Base-by-base conservation (phyloP, 108 stramenopile genomes). In the Nitzschia sp. region DNA sequence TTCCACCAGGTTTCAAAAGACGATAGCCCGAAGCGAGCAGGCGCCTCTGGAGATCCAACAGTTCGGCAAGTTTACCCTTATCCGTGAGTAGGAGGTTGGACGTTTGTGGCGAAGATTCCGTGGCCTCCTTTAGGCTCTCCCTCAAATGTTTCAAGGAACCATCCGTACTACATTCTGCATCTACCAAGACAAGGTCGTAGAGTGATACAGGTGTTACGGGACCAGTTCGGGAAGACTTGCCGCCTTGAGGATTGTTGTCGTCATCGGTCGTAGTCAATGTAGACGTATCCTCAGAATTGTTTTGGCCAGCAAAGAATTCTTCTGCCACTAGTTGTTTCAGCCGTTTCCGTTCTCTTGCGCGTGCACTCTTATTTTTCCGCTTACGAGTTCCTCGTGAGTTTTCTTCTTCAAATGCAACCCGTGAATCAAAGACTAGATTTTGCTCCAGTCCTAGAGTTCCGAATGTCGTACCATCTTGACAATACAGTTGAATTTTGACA, bases 161-260 rank as follows among this genome's bases (percentile, higher is more conserved):
- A 77, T 97, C 95, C 13, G 95, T 93, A 38, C 88, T 90, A 73
- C 97, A 97, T 77, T 97, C 95, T 9, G 94, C 97, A 81, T 97
- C 97, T 8, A 97, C 95, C 25, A 97, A 73, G 1, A 97, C 94
- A 44, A 78, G 73, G 71, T 97, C 94, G 75, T 92, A 97, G 13
- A 54, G 60, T 28, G 48, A 27, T 0, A 82, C 52, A 22, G 21
- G 44, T n/a, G 25, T 25, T 23, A 46, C 13, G 9, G 33, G 13
- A 46, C 15, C 29, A 54, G n/a, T 31, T 25, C 34, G 1, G n/a
- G n/a, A n/a, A n/a, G n/a, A n/a, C 13, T 41, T 41, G 38, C 9
- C 13, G 13, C 38, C 38, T 41, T 41, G 38, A 13, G 38, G 38
- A 6, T 9, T 13, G 13, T 13, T 13, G 38, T 13, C 13, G 6